These are phyloP conservation scores for Naganishia liquefaciens DNA, from an alignment of 1,284 basidiomycete genomes.

Conservation along the genomic window DNA sequence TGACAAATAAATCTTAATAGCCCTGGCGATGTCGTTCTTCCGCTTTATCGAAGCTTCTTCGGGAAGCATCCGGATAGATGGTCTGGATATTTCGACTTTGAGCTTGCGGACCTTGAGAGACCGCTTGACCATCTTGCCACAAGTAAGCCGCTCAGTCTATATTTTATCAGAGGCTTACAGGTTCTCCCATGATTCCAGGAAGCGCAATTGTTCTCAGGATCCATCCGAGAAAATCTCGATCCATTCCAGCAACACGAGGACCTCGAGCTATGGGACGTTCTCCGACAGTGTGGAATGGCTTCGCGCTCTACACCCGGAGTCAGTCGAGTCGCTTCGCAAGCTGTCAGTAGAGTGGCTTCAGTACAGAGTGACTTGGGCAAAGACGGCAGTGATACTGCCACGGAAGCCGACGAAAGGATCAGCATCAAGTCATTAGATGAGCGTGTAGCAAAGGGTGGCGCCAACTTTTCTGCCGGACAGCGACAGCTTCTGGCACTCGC, in stretches of 20 bases:
- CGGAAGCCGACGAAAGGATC: slow-evolving; percentile 48
- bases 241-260: slow-evolving; percentile 58
- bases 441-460: slow-evolving; percentile 57
- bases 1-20: slow-evolving; percentile 28
- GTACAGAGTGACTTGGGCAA: slow-evolving; percentile 36
- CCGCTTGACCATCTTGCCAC: slow-evolving; percentile 58
- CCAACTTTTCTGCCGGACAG: slow-evolving; percentile 57
- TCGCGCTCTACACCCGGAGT: slow-evolving; percentile 42
- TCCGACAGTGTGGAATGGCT: slow-evolving; percentile 57
- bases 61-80: slow-evolving; percentile 55
- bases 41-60: slow-evolving; percentile 55
- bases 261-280: slow-evolving; percentile 58
- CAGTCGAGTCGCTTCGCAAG: slow-evolving; percentile 42
- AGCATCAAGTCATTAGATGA: slow-evolving; percentile 58
- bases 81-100: slow-evolving; percentile 56
- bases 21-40: slow-evolving; percentile 57
- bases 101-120: slow-evolving; percentile 56
- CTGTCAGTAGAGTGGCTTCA: slow-evolving; percentile 36
- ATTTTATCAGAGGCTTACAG: slow-evolving; percentile 25
- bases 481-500: slow-evolving; percentile 60
- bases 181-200: slow-evolving; percentile 43
- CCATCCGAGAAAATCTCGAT: slow-evolving; percentile 56
- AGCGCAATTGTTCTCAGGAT: slow-evolving; percentile 53
- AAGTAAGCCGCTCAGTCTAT: slow-evolving; percentile 40
- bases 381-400: slow-evolving; percentile 35